Conservation (phyloP, 1,284 basidiomycete genomes). For the Uromyces viciae-fabae region DNA sequence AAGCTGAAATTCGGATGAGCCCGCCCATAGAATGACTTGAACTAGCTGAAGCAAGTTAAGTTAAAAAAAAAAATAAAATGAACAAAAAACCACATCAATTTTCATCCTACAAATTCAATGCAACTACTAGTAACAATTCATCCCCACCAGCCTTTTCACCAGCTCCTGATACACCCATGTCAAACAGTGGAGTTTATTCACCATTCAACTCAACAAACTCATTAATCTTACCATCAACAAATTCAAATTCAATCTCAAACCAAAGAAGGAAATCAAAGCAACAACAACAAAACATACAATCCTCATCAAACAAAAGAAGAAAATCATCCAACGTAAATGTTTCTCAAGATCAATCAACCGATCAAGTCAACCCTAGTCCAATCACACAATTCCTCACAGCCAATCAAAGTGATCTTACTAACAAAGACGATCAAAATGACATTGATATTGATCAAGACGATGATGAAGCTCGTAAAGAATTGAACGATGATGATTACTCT, state of each 20-base stretch:
- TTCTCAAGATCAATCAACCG: background rate
- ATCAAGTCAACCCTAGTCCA: background rate
- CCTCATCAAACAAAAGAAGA: constrained; percentile 23
- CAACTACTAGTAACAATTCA: background rate
- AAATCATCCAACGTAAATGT: constrained; percentile 1
- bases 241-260: background rate
- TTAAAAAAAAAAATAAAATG: background rate
- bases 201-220: constrained; percentile 10
- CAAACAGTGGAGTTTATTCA: background rate
- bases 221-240: background rate
- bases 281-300: background rate
- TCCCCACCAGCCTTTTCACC: constrained; percentile 32
- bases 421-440: constrained; percentile 50
- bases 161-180: background rate
- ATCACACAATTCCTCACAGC: constrained; percentile 39
- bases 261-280: constrained; percentile 8
- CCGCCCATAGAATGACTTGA: too few relatives aligned
- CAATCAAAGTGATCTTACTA: constrained; percentile 39
- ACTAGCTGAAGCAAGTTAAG: too few relatives aligned
- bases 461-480: constrained; percentile 51
- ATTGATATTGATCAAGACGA: constrained; percentile 49
- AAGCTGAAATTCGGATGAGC: too few relatives aligned
- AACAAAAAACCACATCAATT: background rate
- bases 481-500: constrained; percentile 51
- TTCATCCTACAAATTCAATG: background rate